phyloP scores from a whole-genome alignment of 306 rosid genomes.

The Quercus engelmannii region DNA sequence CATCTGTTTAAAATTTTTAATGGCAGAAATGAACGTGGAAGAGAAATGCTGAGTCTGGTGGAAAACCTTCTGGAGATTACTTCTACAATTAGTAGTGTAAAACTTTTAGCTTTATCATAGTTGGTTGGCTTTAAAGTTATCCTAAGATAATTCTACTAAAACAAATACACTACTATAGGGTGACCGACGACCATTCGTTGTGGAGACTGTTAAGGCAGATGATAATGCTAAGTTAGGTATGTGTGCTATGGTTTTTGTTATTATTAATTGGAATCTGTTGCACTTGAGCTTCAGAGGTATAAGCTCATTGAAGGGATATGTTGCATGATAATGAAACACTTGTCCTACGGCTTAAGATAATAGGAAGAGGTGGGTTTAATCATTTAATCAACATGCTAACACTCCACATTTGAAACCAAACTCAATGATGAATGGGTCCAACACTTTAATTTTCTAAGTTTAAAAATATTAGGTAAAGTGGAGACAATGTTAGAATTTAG shows the following conservation, averaged over 20 bases:
- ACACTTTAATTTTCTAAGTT: no score
- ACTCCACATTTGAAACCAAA: no score
- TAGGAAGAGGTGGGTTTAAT: no score
- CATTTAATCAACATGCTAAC: no score
- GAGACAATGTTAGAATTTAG: no score
- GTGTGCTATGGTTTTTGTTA: conserved; percentile 12
- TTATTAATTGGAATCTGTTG: background rate
- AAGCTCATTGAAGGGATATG: background rate
- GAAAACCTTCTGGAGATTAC: conserved; percentile 66
- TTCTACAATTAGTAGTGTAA: conserved; percentile 67
- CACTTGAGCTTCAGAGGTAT: background rate
- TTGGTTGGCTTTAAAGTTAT: conserved; percentile 1
- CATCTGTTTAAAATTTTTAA: conserved; percentile 17
- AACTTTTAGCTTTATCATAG: conserved; percentile 19
- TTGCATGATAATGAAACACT: background rate
- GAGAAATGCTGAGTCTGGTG: conserved; percentile 78
- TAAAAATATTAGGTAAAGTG: no score
- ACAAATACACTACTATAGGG: conserved; percentile 51
- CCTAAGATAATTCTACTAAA: background rate
- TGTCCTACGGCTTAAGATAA: no score
- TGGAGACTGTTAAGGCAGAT: conserved; percentile 96
- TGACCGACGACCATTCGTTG: conserved; percentile 66
- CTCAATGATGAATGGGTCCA: no score
- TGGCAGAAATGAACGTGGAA: conserved; percentile 86
- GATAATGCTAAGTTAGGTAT: conserved; percentile 87